Percentiles rank a stretch among this genome's conserved stretches.
Conservation (phyloP, 148 eudicot species). For the Vaccinium macrocarpon region DNA sequence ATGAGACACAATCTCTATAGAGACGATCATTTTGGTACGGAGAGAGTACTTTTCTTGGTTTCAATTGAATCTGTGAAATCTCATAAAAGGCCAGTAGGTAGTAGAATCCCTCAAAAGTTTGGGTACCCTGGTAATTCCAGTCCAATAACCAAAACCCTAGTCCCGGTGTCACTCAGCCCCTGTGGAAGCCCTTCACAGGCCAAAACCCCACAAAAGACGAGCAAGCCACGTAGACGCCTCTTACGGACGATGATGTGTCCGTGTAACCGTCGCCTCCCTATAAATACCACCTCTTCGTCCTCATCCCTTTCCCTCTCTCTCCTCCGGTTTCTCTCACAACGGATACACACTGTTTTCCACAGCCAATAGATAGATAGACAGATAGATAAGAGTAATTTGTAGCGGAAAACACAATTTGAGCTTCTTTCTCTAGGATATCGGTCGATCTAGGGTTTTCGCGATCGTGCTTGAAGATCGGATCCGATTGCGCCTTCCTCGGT, state of each 20-base stretch:
- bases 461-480: conserved; percentile 15
- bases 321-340: not conserved
- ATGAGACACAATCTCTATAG: no score
- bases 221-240: conserved; percentile 44
- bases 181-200: not conserved
- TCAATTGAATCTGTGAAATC: no score
- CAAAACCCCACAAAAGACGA: conserved; percentile 3
- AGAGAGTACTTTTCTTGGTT: no score
- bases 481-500: conserved; percentile 25
- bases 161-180: not conserved
- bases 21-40: no score
- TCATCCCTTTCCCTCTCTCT: conserved; percentile 28
- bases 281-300: conserved; percentile 35
- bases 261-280: conserved; percentile 61
- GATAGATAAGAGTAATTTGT: not conserved
- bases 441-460: conserved; percentile 20
- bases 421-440: conserved; percentile 26
- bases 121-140: not conserved
- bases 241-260: conserved; percentile 48
- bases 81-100: no score
- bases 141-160: conserved; percentile 5
- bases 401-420: not conserved
- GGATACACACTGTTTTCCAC: not conserved
- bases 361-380: not conserved
- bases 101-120: not conserved